phyloP scores from a whole-genome alignment of 2,329 filamentous ascomycete genomes.

The Byssothecium circinans region DNA sequence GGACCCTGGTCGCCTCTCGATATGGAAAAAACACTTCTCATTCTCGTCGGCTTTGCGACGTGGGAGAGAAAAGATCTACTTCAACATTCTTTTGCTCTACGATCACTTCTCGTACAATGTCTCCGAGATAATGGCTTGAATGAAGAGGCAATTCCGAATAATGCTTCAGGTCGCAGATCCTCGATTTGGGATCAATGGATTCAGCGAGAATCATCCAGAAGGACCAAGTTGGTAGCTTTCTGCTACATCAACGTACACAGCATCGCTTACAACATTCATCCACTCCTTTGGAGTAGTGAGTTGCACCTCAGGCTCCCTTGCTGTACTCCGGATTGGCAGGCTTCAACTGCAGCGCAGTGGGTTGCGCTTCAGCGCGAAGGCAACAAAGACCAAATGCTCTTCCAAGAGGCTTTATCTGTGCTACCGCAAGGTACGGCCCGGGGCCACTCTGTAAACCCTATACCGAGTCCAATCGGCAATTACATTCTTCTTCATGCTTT shows the following conservation, averaged over 20 bases:
- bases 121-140: constrained; percentile 32
- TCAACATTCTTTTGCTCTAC: constrained; percentile 33
- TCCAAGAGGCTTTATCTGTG: constrained; percentile 31
- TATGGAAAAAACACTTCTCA: constrained; percentile 31
- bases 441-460: constrained; percentile 23
- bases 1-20: constrained; percentile 32
- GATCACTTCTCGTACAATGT: constrained; percentile 29
- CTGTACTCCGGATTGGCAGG: constrained; percentile 30
- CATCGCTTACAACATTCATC: constrained; percentile 36
- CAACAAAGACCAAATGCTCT: constrained; percentile 29
- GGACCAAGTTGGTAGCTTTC: constrained; percentile 36
- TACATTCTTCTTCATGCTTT: constrained; percentile 36
- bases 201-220: constrained; percentile 29
- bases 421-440: constrained; percentile 23
- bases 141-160: constrained; percentile 17
- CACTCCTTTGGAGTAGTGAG: constrained; percentile 33
- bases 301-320: constrained; percentile 31
- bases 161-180: constrained; percentile 20
- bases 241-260: constrained; percentile 39
- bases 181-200: constrained; percentile 36
- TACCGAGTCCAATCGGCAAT: constrained; percentile 36
- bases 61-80: constrained; percentile 36
- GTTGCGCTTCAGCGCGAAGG: constrained; percentile 23
- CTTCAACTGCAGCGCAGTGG: constrained; percentile 31
- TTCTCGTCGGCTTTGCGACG: constrained; percentile 35